phyloP scores from a whole-genome alignment of 2,329 filamentous ascomycete species.

The Microdochium nivale region DNA sequence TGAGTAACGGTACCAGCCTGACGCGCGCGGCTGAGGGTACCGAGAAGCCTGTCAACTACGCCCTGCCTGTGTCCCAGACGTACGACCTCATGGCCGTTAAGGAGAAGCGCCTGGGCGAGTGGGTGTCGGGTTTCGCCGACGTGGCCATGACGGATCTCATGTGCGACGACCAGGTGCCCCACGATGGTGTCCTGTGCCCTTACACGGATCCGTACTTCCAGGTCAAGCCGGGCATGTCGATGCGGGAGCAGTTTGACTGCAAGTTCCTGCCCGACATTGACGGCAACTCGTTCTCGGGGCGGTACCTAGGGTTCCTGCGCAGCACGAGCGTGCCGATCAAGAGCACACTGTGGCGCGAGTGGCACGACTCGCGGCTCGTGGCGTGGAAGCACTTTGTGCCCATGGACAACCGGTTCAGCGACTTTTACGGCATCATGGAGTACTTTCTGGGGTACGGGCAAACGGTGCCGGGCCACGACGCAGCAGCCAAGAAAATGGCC shows the following conservation, averaged over 20 bases:
- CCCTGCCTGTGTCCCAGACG: constrained; percentile 32
- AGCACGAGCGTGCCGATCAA: constrained; percentile 68
- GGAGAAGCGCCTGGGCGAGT: constrained; percentile 34
- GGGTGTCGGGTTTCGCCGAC: constrained; percentile 40
- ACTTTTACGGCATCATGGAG: constrained; percentile 64
- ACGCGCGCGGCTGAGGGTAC: constrained; percentile 33
- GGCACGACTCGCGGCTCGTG: constrained; percentile 67
- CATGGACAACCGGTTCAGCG: constrained; percentile 65
- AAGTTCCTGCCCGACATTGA: constrained; percentile 74
- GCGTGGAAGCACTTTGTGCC: constrained; percentile 78
- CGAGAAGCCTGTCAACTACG: constrained; percentile 42
- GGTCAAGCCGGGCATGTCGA: constrained; percentile 26
- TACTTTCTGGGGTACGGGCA: constrained; percentile 60
- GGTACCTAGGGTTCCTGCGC: constrained; percentile 60
- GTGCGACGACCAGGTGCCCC: constrained; percentile 28
- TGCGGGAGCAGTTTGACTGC: constrained; percentile 46
- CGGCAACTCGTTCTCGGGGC: constrained; percentile 62
- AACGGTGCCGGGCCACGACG: constrained; percentile 38
- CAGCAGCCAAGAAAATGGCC: constrained; percentile 55
- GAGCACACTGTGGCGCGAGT: constrained; percentile 69
- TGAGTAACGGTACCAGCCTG: constrained; percentile 60
- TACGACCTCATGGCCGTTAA: constrained; percentile 39
- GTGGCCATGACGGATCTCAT: constrained; percentile 46
- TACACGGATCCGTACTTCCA: constrained; percentile 40
- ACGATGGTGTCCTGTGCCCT: constrained; percentile 28